These are phyloP conservation scores for Hordeum pubiflorum DNA, from an alignment of 202 grass and related monocot genomes.

Conservation along the genomic window DNA sequence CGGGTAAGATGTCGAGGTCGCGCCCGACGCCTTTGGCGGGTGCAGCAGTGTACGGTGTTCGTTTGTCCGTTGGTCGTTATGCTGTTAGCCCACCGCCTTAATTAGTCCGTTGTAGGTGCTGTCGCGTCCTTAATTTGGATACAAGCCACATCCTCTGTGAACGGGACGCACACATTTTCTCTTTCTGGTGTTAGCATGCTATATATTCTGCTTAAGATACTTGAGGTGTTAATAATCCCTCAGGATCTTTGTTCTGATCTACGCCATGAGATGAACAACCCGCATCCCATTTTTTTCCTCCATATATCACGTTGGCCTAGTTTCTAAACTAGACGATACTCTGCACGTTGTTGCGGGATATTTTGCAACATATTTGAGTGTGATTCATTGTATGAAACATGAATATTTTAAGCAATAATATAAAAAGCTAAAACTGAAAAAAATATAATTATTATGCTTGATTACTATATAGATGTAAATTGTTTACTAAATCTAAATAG, in stretches of 20 bases:
- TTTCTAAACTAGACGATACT: no score
- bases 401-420: no score
- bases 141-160: neutral
- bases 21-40: neutral
- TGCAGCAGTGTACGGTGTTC: neutral
- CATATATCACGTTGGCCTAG: neutral
- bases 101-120: neutral
- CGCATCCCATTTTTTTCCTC: neutral
- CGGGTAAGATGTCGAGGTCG: neutral
- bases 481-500: no score
- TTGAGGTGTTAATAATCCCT: no score
- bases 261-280: neutral
- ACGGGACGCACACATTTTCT: neutral
- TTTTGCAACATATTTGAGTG: no score
- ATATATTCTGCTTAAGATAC: no score
- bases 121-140: neutral
- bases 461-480: no score
- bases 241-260: neutral
- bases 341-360: no score
- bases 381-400: no score
- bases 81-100: neutral
- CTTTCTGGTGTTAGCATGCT: neutral
- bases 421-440: no score
- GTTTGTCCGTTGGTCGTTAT: slow-evolving; percentile 6
- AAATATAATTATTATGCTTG: no score